Evolutionary conservation across 495 filamentous ascomycete genomes (phyloP), one percentile per base, ranked within the genome.

Genomic region (Choiromyces venosus): DNA sequence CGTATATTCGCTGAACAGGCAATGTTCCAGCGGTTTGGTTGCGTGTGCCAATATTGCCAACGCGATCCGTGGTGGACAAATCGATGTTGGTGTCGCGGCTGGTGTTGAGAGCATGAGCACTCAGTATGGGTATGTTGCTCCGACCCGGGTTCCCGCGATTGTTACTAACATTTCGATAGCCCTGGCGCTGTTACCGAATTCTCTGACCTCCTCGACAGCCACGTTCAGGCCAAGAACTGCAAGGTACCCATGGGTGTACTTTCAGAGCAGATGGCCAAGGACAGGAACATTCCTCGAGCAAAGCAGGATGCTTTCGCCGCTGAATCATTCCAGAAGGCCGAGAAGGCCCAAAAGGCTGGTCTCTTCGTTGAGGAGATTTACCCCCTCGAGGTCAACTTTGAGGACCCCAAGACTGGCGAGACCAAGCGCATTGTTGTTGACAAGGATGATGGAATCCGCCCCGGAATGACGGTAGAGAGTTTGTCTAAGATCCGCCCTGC

Each of bases 81-180:
- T 99, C 79, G 94, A 98, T 67, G 83, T 98, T 73, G 95, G 95
- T 76, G 90, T 98, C 77, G 95, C 94, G 71, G 93, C 94, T 6
- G 95, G 95, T 81, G 94, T 97, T n/a, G 95, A 99, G 89, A 93
- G 90, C 85, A 99, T 99, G 95, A 91, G 88, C 82, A 86, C 86
- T 71, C 92, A 98, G 80, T 97, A 97, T 82, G 94, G 93, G 88
- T 91, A 85, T 79, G 88, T 82, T 69, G 16, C 56, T 19, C 69
- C 56, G 12, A 66, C 52, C 12, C 25, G 12, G 10, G 14, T 56
- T 35, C 12, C 8, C 25, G n/a, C 35, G 7, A 44, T 19, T 42
- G 18, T 9, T 71, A 33, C 12, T 74, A 1, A 66, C 37, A 44
- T 16, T 37, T 10, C 40, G 33, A 68, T 73, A 91, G 90, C 33